Evolutionary conservation across 164 flowering plant genomes (phyloP).

Genomic region (Berberis vulgaris): DNA sequence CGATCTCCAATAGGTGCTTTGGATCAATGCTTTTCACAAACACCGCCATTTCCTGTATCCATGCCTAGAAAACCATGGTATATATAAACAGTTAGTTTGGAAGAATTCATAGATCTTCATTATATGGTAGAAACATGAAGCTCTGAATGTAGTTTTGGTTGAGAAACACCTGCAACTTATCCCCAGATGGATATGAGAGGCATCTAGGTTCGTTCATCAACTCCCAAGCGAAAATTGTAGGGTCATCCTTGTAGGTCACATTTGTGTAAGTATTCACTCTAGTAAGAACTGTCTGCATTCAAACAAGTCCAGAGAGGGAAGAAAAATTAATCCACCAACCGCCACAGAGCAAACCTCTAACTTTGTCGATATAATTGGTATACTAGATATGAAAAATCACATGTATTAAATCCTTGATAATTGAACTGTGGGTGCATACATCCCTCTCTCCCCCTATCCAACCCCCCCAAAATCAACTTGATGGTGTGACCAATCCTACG

Average conservation of each 20-base stretch:
- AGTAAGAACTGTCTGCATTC: conserved; percentile 52
- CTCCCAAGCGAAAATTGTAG: conserved; percentile 92
- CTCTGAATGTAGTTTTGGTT: neutral
- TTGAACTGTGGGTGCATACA: no score
- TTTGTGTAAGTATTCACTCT: conserved; percentile 83
- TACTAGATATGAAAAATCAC: no score
- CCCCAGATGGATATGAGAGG: conserved; percentile 63
- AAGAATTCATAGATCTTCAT: neutral
- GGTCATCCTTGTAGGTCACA: conserved; percentile 86
- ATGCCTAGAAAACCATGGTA: conserved; percentile 25
- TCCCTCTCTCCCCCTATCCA: no score
- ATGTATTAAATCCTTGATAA: no score
- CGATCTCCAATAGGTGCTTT: conserved; percentile 72
- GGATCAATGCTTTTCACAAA: conserved; percentile 69
- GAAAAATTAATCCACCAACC: neutral
- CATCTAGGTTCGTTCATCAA: conserved; percentile 87
- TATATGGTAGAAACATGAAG: neutral
- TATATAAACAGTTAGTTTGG: neutral
- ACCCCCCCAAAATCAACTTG: no score
- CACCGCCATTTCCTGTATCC: conserved; percentile 86
- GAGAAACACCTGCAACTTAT: conserved; percentile 56
- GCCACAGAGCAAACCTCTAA: no score
- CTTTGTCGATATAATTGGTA: no score
- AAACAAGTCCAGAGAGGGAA: neutral
- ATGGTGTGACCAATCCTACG: no score